Evolutionary conservation across 1,284 basidiomycete genomes (phyloP).

Genomic region (Ganoderma meredithae): DNA sequence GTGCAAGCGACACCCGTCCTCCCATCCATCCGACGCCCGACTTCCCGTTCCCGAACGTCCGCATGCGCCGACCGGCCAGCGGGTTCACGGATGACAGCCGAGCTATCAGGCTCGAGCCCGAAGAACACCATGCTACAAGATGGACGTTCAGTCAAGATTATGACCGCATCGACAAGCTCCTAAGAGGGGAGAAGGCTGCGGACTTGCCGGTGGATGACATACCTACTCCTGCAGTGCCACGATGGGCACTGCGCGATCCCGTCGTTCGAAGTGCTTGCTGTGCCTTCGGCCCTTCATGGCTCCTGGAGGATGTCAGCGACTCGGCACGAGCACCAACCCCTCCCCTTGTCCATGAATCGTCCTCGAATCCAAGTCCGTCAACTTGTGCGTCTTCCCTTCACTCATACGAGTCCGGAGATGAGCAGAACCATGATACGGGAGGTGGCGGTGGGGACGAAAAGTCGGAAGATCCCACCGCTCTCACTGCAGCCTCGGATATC

Average conservation of each 20-base stretch:
- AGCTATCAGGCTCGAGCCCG: not conserved
- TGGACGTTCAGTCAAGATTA: not conserved
- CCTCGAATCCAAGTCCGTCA: too few species aligned
- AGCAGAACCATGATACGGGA: too few species aligned
- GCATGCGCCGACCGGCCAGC: not conserved
- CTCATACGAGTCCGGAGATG: not conserved
- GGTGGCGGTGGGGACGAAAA: too few species aligned
- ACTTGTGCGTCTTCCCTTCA: too few species aligned
- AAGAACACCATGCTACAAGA: not conserved
- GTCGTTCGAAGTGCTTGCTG: too few species aligned
- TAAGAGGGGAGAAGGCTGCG: not conserved
- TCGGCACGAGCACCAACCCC: too few species aligned
- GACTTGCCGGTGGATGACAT: too few species aligned
- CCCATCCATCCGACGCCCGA: not conserved
- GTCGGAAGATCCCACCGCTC: not conserved
- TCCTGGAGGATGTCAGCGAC: too few species aligned
- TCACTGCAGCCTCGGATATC: not conserved
- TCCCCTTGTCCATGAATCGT: too few species aligned
- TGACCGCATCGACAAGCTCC: not conserved
- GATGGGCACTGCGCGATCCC: too few species aligned
- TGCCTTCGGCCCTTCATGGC: too few species aligned
- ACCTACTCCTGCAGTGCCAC: too few species aligned
- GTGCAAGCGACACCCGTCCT: not conserved
- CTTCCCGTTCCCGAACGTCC: constrained; percentile 16
- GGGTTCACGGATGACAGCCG: not conserved